Evolutionary conservation across 2,329 filamentous ascomycete species (phyloP), one percentile per base, ranked within the genome.

Genomic region (Leptosphaerulina australis): DNA sequence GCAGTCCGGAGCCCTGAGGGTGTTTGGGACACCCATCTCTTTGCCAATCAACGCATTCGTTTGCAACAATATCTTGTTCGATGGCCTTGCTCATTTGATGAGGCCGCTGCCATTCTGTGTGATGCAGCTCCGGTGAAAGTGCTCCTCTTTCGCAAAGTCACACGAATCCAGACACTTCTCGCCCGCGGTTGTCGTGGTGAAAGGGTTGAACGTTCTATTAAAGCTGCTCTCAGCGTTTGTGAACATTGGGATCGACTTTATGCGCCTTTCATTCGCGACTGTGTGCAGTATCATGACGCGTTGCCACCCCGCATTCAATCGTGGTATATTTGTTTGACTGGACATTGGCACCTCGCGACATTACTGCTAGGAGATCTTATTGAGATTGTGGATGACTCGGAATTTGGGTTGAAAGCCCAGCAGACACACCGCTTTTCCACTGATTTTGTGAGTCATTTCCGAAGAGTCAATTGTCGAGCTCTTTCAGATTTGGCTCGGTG

Each of bases 81-180:
- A 36, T 84, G 81, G 79, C 83, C 82, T 4, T 84, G 81, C 59
- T 73, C 79, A 0, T 79, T 81, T 52, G 75, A 80, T n/a, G 73
- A 75, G 5, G 81, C 82, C 1, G 75, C 79, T 2, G 68, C 76
- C 17, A 67, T 77, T 2, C 73, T 85, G 2, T 77, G 77, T 11
- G 76, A 80, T 48, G 79, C 82, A 3, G 80, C 81, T 2, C 81
- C 82, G 0, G 79, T 84, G 48, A 85, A 85, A 62, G 81, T 85
- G 1, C 70, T 85, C 2, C 74, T 85, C 2, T 85, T 81, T 58
- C 79, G 83, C 10, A 78, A 81, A 49, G 75, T 84, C 6, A 78
- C 79, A 0, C 79, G 78, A n/a, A 74, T 85, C 0, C 82, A 85
- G 56, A 80, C 77, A 17, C 71, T 81, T 4, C 54, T 83, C 8